These are phyloP conservation scores for Straminergon stramineum DNA, from an alignment of 225 moss, liverwort and hornwort species.

Conservation along the genomic window DNA sequence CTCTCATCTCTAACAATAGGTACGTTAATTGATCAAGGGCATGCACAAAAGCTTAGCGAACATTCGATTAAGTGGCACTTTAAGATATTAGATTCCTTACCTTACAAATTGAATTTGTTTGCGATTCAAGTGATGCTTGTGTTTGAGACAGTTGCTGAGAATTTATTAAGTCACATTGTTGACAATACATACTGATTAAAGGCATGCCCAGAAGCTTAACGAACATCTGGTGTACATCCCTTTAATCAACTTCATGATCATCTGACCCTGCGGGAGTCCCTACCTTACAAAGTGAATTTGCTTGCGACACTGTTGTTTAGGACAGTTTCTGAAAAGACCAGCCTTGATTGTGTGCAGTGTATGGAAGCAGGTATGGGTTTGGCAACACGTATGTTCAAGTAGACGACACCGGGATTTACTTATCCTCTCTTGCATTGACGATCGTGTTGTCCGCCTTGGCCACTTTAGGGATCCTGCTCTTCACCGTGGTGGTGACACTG, in stretches of 20 bases:
- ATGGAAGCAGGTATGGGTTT: slow-evolving; percentile 43
- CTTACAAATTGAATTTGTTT: background rate
- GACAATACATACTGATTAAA: background rate
- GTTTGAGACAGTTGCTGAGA: background rate
- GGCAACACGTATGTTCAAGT: slow-evolving; percentile 72
- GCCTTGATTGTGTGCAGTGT: slow-evolving; percentile 16
- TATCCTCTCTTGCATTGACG: slow-evolving; percentile 71
- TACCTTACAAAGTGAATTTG: background rate
- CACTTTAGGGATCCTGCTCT: slow-evolving; percentile 72
- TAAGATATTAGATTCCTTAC: background rate
- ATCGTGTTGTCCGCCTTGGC: slow-evolving; percentile 53
- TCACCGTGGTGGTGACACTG: slow-evolving; percentile 66
- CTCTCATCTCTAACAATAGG: background rate
- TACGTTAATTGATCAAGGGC: background rate
- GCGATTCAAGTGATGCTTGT: background rate
- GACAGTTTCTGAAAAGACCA: background rate
- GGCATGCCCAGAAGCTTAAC: background rate
- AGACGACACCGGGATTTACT: slow-evolving; percentile 69
- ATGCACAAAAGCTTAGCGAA: background rate
- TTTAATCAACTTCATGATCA: background rate
- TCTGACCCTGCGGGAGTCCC: background rate
- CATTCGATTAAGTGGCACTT: background rate
- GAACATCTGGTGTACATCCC: background rate
- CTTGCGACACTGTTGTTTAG: background rate
- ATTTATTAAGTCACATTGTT: background rate